Conservation (phyloP, 257 asterid genomes). For the Solanum microdontum region DNA sequence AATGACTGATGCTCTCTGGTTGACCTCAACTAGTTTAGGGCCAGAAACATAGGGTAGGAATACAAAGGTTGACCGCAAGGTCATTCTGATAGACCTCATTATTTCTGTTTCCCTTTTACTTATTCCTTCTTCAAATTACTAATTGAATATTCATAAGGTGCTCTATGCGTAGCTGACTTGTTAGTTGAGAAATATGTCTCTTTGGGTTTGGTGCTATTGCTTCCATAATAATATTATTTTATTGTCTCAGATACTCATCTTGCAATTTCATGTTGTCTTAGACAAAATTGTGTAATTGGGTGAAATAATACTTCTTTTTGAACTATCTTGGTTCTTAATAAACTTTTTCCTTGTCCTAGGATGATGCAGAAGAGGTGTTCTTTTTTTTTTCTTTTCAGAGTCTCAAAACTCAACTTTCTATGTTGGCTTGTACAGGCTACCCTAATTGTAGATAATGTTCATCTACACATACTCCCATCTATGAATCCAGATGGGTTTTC, state of each 20-base stretch:
- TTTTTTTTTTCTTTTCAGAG: not conserved
- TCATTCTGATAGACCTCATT: not conserved
- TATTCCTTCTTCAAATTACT: not conserved
- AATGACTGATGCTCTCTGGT: not conserved
- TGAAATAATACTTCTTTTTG: not conserved
- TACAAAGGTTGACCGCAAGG: not conserved
- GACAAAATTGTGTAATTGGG: not conserved
- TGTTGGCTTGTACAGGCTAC: slow-evolving; percentile 38
- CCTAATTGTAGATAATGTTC: slow-evolving; percentile 55
- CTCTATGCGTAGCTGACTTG: not conserved
- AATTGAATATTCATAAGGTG: not conserved
- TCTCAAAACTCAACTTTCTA: not conserved
- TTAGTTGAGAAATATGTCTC: not conserved
- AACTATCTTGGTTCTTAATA: not conserved
- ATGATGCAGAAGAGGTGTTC: not conserved
- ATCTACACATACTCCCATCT: slow-evolving; percentile 82
- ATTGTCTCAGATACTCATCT: not conserved
- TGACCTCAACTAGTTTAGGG: not conserved
- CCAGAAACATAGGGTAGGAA: not conserved
- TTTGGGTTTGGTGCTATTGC: not conserved
- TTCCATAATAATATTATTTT: not conserved
- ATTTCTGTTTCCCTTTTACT: not conserved
- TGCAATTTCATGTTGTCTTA: not conserved
- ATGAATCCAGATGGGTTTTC: slow-evolving; percentile 79
- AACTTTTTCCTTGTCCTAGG: not conserved